Base-by-base conservation (phyloP, 2,329 filamentous ascomycete genomes). In the Scedosporium apiospermum region DNA sequence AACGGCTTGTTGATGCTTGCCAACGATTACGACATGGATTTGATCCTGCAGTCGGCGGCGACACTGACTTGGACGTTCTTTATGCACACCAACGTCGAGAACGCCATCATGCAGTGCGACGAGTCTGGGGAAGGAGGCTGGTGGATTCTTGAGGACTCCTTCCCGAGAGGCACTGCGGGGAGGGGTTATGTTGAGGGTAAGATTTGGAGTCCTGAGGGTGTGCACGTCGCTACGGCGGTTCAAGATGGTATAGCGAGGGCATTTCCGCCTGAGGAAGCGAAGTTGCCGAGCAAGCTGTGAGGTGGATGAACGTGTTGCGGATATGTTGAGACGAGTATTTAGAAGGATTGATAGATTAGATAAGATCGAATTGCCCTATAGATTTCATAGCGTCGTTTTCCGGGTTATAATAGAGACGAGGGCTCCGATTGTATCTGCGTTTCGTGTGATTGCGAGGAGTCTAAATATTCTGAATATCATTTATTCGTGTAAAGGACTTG, bases 81-180 rank as follows among this genome's bases (percentile, higher is more conserved):
- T 18, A 71, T 84, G 5, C 82, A 84, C 63, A 77, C 79, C 38
- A 80, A 82, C 51, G 73, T 73, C 0, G 73, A 76, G 4, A 76
- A 80, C 53, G 75, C 79, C 0, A 74, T 81, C 6, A 82, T 84
- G 77, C 44, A 65, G 26, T 69, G 71, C 21, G 64, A 65, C 10
- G 59, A 38, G 18, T 44, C 41, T 3, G 65, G 66, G 14, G 67
- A 71, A 5, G 74, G 73, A 3, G 71, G 74, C 3, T 84, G 82
- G 81, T 84, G 82, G 82, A 68, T 84, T 16, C 79, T 82, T 68
- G 82, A 84, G 68, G 73, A 74, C 1, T 75, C 68, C 38, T 83
- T 81, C 68, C 79, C 82, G 3, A 70, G 81, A 23, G 72, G 77
- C 3, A 77, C 71, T 23, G 76, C 77, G 2, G 80, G 80, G 0